A percentile compares a stretch with the other conserved stretches of the same genome.
These are phyloP conservation scores for Naganishia sp. DNA, from an alignment of 1,284 basidiomycete genomes.

Conservation along the genomic window DNA sequence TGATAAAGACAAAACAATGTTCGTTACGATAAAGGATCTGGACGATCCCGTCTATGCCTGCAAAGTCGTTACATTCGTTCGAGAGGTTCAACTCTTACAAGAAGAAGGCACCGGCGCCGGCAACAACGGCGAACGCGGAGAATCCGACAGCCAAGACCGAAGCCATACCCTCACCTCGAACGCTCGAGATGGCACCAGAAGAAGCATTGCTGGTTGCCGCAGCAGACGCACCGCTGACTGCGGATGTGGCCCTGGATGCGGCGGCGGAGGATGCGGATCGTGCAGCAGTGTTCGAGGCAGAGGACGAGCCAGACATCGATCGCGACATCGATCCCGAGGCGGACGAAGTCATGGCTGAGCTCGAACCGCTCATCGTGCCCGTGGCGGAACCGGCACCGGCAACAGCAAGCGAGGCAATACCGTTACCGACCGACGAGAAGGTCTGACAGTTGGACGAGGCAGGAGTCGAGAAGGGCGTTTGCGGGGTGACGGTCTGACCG, in stretches of 20 bases:
- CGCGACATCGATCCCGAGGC: conserved; percentile 34
- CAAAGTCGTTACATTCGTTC: not conserved
- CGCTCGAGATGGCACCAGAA: conserved; percentile 30
- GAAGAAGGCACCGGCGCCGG: conserved; percentile 45
- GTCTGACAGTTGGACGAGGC: conserved; percentile 50
- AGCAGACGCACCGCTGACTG: conserved; percentile 33
- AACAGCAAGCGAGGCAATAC: conserved; percentile 35
- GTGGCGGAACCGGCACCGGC: conserved; percentile 9
- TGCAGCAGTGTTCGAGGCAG: conserved; percentile 34
- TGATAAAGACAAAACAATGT: conserved; percentile 2
- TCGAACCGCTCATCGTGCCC: conserved; percentile 18
- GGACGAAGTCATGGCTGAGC: conserved; percentile 27
- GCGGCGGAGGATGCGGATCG: conserved; percentile 33
- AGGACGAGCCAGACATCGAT: conserved; percentile 36
- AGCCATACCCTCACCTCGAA: conserved; percentile 26
- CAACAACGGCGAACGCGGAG: conserved; percentile 38
- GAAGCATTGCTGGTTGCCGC: conserved; percentile 33
- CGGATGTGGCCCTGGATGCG: conserved; percentile 21
- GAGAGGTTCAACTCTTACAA: conserved; percentile 39
- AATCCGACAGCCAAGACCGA: conserved; percentile 21
- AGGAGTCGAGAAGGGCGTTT: conserved; percentile 47
- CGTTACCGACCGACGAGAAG: conserved; percentile 38
- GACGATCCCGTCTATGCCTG: not conserved
- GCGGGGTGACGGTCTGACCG: conserved; percentile 51
- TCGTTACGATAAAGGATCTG: conserved; percentile 8